Conservation (phyloP, 1,139 yeast genomes). For the Yamadazyma sp. region DNA sequence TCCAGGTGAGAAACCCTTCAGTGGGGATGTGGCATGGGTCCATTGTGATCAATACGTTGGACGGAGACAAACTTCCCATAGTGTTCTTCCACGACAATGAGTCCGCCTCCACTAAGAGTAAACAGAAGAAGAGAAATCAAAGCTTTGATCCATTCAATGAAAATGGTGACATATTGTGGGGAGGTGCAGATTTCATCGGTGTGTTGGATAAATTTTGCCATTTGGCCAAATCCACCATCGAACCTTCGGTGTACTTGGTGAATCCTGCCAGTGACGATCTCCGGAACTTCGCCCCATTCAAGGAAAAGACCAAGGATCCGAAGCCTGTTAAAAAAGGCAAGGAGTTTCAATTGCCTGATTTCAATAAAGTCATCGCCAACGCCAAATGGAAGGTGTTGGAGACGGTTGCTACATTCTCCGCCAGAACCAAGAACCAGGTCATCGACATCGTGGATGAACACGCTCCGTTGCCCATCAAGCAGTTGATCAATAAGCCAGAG, state of each 20-base stretch:
- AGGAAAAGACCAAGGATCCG: conserved; percentile 23
- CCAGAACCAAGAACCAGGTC: conserved; percentile 61
- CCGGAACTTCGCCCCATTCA: conserved; percentile 70
- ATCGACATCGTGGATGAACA: conserved; percentile 62
- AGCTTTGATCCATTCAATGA: conserved; percentile 75
- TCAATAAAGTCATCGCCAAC: conserved; percentile 54
- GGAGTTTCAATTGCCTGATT: conserved; percentile 35
- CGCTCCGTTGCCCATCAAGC: conserved; percentile 64
- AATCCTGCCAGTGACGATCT: conserved; percentile 82
- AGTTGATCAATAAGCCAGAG: conserved; percentile 72
- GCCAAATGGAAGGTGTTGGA: conserved; percentile 88
- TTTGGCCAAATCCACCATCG: conserved; percentile 68
- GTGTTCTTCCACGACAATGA: conserved; percentile 91
- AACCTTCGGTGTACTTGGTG: conserved; percentile 68
- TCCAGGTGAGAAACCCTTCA: conserved; percentile 82
- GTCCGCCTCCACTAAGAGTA: conserved; percentile 67
- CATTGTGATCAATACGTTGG: conserved; percentile 66
- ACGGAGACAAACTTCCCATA: conserved; percentile 73
- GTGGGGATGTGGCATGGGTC: conserved; percentile 94
- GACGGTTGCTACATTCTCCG: conserved; percentile 79
- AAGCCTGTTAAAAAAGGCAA: conserved; percentile 1
- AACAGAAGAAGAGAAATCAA: conserved; percentile 57
- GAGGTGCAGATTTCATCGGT: conserved; percentile 75
- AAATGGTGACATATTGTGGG: conserved; percentile 76
- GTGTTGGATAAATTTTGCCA: conserved; percentile 55